These are phyloP conservation scores for Agroathelia rolfsii DNA, from an alignment of 1,284 basidiomycete species.

Conservation along the genomic window DNA sequence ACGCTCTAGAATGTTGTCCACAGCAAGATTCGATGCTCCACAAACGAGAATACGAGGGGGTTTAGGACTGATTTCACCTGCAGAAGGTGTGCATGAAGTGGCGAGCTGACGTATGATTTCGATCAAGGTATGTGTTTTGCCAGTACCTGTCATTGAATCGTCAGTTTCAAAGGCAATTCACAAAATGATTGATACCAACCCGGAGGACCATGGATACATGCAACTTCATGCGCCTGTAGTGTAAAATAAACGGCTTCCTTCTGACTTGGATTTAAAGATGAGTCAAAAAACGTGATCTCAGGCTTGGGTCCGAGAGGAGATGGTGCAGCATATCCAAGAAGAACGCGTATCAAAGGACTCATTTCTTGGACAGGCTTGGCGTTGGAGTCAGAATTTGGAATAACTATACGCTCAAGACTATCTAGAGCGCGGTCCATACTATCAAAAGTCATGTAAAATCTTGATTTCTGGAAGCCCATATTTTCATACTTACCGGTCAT, in stretches of 20 bases:
- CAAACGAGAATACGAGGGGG: conserved; percentile 67
- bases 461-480: too few species aligned
- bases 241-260: conserved; percentile 72
- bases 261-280: conserved; percentile 75
- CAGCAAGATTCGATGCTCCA: conserved; percentile 85
- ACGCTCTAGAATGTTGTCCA: conserved; percentile 86
- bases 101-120: conserved; percentile 84
- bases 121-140: conserved; percentile 88
- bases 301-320: conserved; percentile 27
- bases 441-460: too few species aligned
- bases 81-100: too few species aligned
- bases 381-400: too few species aligned
- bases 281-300: conserved; percentile 79
- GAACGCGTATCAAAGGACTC: conserved; percentile 46
- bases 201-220: conserved; percentile 95
- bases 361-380: conserved; percentile 33
- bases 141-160: conserved; percentile 53
- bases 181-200: too few species aligned
- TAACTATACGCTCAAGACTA: conserved; percentile 42
- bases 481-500: conserved; percentile 67
- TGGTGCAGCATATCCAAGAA: conserved; percentile 52
- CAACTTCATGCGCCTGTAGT: conserved; percentile 65
- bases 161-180: too few species aligned
- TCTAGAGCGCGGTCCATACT: conserved; percentile 80
- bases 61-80: conserved; percentile 28